These are phyloP conservation scores for Bryum argenteum DNA, from an alignment of 225 moss, liverwort and hornwort species.

Conservation along the genomic window DNA sequence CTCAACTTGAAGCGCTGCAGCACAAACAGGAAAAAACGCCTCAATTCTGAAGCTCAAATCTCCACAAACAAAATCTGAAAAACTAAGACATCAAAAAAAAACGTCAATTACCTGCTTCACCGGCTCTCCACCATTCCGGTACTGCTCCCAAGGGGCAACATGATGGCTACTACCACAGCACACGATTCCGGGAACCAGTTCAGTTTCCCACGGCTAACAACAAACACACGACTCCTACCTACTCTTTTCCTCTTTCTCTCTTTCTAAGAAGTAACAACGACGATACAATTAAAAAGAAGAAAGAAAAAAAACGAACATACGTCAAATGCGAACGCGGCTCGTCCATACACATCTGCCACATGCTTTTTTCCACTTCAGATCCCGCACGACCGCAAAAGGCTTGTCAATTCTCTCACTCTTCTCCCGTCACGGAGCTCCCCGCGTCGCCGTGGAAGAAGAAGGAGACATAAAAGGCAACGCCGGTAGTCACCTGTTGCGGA, in stretches of 20 bases:
- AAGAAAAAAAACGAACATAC: conserved; percentile 39
- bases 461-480: conserved; percentile 42
- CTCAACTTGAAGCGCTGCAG: conserved; percentile 41
- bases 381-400: too few relatives aligned
- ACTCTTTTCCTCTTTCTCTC: background rate
- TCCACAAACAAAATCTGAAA: background rate
- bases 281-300: background rate
- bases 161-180: conserved; percentile 54
- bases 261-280: conserved; percentile 16
- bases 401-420: too few relatives aligned
- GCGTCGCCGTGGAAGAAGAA: conserved; percentile 50
- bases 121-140: conserved; percentile 35
- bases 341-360: conserved; percentile 56
- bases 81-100: conserved; percentile 11
- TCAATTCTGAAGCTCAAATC: conserved; percentile 26
- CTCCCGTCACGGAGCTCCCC: conserved; percentile 45
- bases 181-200: conserved; percentile 46
- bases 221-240: background rate
- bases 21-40: conserved; percentile 5
- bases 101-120: conserved; percentile 44
- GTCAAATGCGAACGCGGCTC: conserved; percentile 41
- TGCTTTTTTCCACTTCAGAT: conserved; percentile 24
- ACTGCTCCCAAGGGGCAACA: conserved; percentile 54
- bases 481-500: background rate
- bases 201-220: conserved; percentile 31